Percentiles rank a stretch among this genome's conserved stretches.
Evolutionary conservation across 1,284 basidiomycete species (phyloP).

Genomic region (Fistulinella cinereoalba): DNA sequence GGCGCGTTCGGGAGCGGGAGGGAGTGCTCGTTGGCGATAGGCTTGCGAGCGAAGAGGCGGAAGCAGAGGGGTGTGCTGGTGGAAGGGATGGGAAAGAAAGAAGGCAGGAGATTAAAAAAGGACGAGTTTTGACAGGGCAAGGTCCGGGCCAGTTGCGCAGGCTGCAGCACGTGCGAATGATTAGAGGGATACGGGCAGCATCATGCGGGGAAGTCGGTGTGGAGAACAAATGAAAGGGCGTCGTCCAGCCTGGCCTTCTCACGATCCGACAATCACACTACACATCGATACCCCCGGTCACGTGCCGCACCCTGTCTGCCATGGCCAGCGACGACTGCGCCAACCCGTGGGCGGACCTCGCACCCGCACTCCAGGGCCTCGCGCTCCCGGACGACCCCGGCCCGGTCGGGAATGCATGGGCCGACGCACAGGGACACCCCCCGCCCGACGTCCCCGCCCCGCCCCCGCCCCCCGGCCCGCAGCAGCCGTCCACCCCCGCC

Average conservation of each 20-base stretch:
- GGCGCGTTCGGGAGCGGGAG: background rate
- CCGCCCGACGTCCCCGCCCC: constrained; percentile 1
- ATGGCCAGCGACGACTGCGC: too few relatives aligned
- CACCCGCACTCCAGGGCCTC: too few relatives aligned
- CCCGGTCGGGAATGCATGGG: too few relatives aligned
- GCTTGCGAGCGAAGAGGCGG: background rate
- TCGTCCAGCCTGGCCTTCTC: too few relatives aligned
- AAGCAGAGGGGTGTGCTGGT: background rate
- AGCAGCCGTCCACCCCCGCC: constrained; percentile 30
- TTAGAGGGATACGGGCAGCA: background rate
- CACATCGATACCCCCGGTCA: too few relatives aligned
- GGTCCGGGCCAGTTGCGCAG: constrained; percentile 8
- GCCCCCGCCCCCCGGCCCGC: constrained; percentile 27
- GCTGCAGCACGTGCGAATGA: background rate
- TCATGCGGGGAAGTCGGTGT: background rate
- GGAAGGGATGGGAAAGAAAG: constrained; percentile 3
- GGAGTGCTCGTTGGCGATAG: background rate
- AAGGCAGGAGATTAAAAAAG: constrained; percentile 14
- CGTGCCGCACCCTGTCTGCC: too few relatives aligned
- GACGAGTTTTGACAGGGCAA: constrained; percentile 4
- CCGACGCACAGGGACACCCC: too few relatives aligned
- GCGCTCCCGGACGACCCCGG: too few relatives aligned
- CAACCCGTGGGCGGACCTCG: too few relatives aligned
- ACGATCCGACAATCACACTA: too few relatives aligned
- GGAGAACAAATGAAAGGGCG: too few relatives aligned